Evolutionary conservation across 352 stramenopile genomes (phyloP).

Genomic region (Globisporangium mamillatum): DNA sequence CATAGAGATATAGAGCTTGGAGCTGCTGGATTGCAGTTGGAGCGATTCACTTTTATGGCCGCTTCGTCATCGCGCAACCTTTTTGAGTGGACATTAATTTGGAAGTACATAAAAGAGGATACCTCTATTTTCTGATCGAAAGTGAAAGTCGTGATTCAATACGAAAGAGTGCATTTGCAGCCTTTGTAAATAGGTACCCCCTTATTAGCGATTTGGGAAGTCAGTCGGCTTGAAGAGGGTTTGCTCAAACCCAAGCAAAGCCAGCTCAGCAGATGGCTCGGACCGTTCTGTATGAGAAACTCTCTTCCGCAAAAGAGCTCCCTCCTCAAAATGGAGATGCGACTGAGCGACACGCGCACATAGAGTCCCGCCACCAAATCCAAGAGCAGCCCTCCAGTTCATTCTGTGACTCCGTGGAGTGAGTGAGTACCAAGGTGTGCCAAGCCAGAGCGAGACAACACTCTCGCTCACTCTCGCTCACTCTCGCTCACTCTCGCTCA

Average conservation of each 20-base stretch:
- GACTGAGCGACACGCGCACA: slow-evolving; percentile 1
- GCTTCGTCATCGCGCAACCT: background rate
- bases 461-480: background rate
- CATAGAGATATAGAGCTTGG: background rate
- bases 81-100: slow-evolving; percentile 3
- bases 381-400: background rate
- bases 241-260: background rate
- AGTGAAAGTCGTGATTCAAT: background rate
- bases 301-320: background rate
- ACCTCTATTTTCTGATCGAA: background rate
- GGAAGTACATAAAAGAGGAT: background rate
- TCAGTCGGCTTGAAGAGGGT: background rate
- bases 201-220: background rate
- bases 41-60: background rate
- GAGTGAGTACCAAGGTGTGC: background rate
- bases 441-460: background rate
- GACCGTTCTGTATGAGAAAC: slow-evolving; percentile 3
- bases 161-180: background rate
- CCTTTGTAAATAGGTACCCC: background rate
- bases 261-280: slow-evolving; percentile 4
- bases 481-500: background rate
- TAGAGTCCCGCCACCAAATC: background rate
- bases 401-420: background rate
- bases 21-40: background rate
- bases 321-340: slow-evolving; percentile 3